phyloP scores from a whole-genome alignment of 345 rosid genomes.

The Salix exigua region DNA sequence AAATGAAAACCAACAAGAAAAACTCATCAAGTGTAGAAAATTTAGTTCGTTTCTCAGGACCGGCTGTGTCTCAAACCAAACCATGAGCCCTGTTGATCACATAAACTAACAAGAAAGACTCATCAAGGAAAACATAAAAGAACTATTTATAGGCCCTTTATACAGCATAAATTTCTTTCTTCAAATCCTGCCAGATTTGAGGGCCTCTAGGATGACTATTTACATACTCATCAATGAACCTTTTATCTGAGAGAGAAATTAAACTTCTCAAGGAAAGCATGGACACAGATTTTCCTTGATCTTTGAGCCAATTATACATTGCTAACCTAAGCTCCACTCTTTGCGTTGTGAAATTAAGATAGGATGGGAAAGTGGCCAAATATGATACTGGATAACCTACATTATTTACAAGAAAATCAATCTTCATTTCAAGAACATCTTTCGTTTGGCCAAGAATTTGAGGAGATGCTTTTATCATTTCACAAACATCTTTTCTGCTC shows the following conservation, averaged over 20 bases:
- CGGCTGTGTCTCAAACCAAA: too few species aligned
- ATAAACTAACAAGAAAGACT: too few species aligned
- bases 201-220: slow-evolving; percentile 53
- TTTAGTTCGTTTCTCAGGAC: too few species aligned
- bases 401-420: slow-evolving; percentile 33
- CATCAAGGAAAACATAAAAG: too few species aligned
- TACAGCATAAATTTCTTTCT: slow-evolving; percentile 30
- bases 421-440: slow-evolving; percentile 47
- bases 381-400: slow-evolving; percentile 54
- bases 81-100: too few species aligned
- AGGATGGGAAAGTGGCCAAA: slow-evolving; percentile 49
- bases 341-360: slow-evolving; percentile 37
- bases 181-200: slow-evolving; percentile 55
- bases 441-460: slow-evolving; percentile 52
- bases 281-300: slow-evolving; percentile 33
- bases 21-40: too few species aligned
- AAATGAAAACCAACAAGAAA: too few species aligned
- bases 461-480: slow-evolving; percentile 58
- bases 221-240: slow-evolving; percentile 40
- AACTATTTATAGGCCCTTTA: not conserved
- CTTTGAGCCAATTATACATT: slow-evolving; percentile 71
- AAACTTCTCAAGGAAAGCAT: slow-evolving; percentile 42
- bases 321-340: slow-evolving; percentile 53
- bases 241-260: slow-evolving; percentile 37
- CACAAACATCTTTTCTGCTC: not conserved